Percentiles rank a stretch among this genome's conserved stretches.
Conservation (phyloP, 352 stramenopile genomes). For the Globisporangium carolinianum region DNA sequence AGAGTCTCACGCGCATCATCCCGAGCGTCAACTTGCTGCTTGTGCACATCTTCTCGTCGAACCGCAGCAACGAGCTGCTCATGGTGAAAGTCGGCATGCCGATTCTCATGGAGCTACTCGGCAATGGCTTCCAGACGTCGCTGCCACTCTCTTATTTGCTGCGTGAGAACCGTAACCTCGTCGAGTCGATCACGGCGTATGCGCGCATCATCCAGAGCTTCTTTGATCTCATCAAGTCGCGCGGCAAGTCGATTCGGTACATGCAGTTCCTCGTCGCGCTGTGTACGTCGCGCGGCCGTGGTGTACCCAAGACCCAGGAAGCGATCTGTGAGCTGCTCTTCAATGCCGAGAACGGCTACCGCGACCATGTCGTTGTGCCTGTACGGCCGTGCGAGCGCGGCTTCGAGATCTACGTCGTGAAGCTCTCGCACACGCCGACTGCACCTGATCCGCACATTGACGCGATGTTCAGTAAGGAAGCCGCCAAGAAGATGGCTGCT, state of each 20-base stretch:
- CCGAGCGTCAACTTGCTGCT: slow-evolving; percentile 44
- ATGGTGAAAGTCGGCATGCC: slow-evolving; percentile 52
- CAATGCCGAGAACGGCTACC: slow-evolving; percentile 44
- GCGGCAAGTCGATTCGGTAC: slow-evolving; percentile 62
- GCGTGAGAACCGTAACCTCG: slow-evolving; percentile 60
- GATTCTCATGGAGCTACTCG: slow-evolving; percentile 60
- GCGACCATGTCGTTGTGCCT: slow-evolving; percentile 47
- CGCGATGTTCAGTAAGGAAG: slow-evolving; percentile 26
- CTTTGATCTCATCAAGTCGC: slow-evolving; percentile 64
- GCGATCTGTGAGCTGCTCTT: slow-evolving; percentile 68
- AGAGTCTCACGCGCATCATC: slow-evolving; percentile 52
- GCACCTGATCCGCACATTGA: slow-evolving; percentile 25
- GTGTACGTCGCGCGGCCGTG: slow-evolving; percentile 50
- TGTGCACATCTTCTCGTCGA: slow-evolving; percentile 54
- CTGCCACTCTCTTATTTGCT: slow-evolving; percentile 59
- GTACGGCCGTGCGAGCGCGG: slow-evolving; percentile 31
- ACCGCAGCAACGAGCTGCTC: slow-evolving; percentile 50
- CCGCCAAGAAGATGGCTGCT: too few species aligned
- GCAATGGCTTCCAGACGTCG: slow-evolving; percentile 66
- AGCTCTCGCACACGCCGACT: slow-evolving; percentile 9
- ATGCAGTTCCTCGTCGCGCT: slow-evolving; percentile 70
- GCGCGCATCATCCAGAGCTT: slow-evolving; percentile 54
- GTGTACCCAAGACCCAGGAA: slow-evolving; percentile 66
- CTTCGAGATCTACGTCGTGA: slow-evolving; percentile 46
- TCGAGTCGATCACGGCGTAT: slow-evolving; percentile 67